Base-by-base conservation (phyloP, 345 rosid species). In the Cochlearia excelsa region DNA sequence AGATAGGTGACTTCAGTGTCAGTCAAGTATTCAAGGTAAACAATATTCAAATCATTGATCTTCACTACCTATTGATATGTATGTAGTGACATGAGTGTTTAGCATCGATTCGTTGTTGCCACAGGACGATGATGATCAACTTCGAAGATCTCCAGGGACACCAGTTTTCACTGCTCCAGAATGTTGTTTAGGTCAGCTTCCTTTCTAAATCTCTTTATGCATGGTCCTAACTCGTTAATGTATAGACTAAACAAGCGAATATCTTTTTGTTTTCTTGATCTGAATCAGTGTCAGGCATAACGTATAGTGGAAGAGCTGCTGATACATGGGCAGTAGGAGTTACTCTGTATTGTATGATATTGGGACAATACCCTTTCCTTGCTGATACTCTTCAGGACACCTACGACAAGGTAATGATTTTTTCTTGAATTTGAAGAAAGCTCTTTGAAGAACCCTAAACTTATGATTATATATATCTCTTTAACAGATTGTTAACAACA, bases 141-240 rank as follows among this genome's bases (percentile, higher is more conserved):
- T 94, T 61, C 90, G 96, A 26, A 80, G 97, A 6, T 94, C 99
- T 65, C 99, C 99, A 6, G 99, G 99, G 56, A 94, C 99, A 45
- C 99, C 99, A 55, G 99, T 94, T 71, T 94, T 87, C 78, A 94
- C 99, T 64, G 99, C 99, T 43, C 99, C 97, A 3, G 99, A 94
- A 76, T 94, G 99, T 69, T 89, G 97, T 76, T 72, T 87, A 68
- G 97, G 97, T 93, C 59, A 69, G 76, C 42, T 35, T 61, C 54
- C 68, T 8, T 30, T 29, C 43, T 30, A n/a, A 51, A 26, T 50
- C 6, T 43, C 45, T 47, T 4, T 27, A 3, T 46, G 26, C 29
- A 10, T 61, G 62, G 54, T 46, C 28, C 43, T 41, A 40, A 54
- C 59, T 70, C 60, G n/a, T n/a, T n/a, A n/a, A n/a, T n/a, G n/a